Base-by-base conservation (phyloP, 805 yeast species). In the Candida ponderosae region DNA sequence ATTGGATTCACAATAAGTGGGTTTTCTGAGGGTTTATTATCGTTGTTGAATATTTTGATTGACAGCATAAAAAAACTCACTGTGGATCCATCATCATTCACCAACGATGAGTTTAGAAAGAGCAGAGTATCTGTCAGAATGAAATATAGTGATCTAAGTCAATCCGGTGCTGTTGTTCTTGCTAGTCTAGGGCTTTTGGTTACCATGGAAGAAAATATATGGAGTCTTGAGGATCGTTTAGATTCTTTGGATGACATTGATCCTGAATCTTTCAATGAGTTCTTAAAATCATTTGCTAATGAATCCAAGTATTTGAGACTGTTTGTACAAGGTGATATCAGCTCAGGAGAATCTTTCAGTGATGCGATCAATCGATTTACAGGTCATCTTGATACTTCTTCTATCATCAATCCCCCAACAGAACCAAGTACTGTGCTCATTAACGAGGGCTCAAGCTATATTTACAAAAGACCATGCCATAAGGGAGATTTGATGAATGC, bases 1-100 rank as follows among this genome's bases (percentile, higher is more conserved):
- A 50, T 82, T 6, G 55, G 69, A 0, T 46, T 81, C n/a, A 70
- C 69, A 4, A 51, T 77, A 1, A 58, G 70, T 20, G 90, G 93
- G 0, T 69, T 70, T n/a, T 47, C 53, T 0, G 55, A 56, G 21
- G 70, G 74, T 2, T 56, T 72, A 5, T 36, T 41, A 3, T 40
- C 42, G 4, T 53, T 76, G 3, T 37, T 75, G 4, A 37, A 45
- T 5, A 39, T 46, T 1, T 53, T 78, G 0, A 37, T 67, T 5
- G n/a, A n/a, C n/a, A n/a, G n/a, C n/a, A n/a, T n/a, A n/a, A n/a
- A n/a, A n/a, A n/a, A n/a, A n/a, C n/a, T n/a, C n/a, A n/a, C n/a
- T n/a, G n/a, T n/a, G n/a, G 34, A 44, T 6, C 37, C 46, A 2
- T 18, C 26, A 1, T 5, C 15, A 8, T 39, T 51, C 27, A 42